phyloP scores from a whole-genome alignment of 306 rosid species.

The Ziziphus jujuba region DNA sequence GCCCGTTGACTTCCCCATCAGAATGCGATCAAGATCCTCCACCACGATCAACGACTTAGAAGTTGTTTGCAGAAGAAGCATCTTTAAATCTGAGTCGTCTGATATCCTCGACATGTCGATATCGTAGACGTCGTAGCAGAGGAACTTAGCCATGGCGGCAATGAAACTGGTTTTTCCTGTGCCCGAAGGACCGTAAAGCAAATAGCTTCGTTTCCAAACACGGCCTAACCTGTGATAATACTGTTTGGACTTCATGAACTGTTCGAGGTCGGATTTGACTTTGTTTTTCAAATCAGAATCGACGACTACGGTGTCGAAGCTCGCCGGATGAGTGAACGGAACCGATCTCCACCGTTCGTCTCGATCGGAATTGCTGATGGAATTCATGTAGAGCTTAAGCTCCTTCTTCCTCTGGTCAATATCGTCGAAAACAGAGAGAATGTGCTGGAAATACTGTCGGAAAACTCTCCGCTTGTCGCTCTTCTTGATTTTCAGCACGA shows the following conservation, averaged over 20 bases:
- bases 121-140: slow-evolving; percentile 75
- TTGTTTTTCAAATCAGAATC: slow-evolving; percentile 70
- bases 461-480: slow-evolving; percentile 73
- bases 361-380: slow-evolving; percentile 9
- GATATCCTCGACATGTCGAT: slow-evolving; percentile 59
- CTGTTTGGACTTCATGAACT: slow-evolving; percentile 73
- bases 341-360: slow-evolving; percentile 63
- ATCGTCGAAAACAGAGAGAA: slow-evolving; percentile 64
- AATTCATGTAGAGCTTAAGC: slow-evolving; percentile 48
- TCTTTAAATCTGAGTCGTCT: slow-evolving; percentile 60
- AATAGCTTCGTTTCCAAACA: slow-evolving; percentile 88
- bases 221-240: slow-evolving; percentile 84
- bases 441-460: slow-evolving; percentile 85
- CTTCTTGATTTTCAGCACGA: slow-evolving; percentile 58
- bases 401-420: slow-evolving; percentile 62
- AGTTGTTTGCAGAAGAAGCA: slow-evolving; percentile 58
- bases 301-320: slow-evolving; percentile 69
- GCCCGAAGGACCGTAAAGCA: slow-evolving; percentile 78
- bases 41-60: slow-evolving; percentile 68
- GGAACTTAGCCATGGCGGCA: slow-evolving; percentile 86
- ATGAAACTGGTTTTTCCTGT: slow-evolving; percentile 83
- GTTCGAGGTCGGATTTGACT: slow-evolving; percentile 76
- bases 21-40: slow-evolving; percentile 73
- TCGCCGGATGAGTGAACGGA: slow-evolving; percentile 78
- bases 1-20: slow-evolving; percentile 35